Conservation (phyloP, 2,329 filamentous ascomycete genomes). For the Metarhizium sp. region DNA sequence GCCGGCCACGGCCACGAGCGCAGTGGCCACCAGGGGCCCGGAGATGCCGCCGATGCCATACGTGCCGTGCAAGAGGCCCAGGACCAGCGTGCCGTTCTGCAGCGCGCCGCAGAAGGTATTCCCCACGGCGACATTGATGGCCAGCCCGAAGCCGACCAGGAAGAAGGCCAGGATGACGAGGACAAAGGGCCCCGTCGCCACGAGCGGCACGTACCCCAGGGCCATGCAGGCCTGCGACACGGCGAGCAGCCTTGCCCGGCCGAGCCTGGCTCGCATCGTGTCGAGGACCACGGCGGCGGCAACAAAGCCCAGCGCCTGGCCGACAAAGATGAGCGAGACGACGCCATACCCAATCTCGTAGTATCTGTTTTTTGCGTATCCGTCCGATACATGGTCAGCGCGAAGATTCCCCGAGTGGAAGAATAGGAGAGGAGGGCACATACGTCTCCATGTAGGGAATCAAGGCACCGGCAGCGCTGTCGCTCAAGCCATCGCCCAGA, state of each 20-base stretch:
- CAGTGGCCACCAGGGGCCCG: conserved; percentile 66
- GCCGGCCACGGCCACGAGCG: conserved; percentile 51
- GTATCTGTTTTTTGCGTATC: conserved; percentile 27
- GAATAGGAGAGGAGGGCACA: conserved; percentile 8
- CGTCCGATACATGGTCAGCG: too few species aligned
- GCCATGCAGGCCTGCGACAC: conserved; percentile 47
- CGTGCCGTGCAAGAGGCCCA: conserved; percentile 57
- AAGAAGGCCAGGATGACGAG: conserved; percentile 61
- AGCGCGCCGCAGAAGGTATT: conserved; percentile 52
- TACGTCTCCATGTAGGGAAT: conserved; percentile 70
- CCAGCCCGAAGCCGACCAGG: conserved; percentile 51
- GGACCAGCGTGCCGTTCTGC: conserved; percentile 40
- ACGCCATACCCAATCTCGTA: conserved; percentile 70
- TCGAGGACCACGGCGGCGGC: conserved; percentile 62
- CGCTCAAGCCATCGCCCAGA: conserved; percentile 62
- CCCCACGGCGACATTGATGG: conserved; percentile 44
- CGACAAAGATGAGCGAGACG: conserved; percentile 74
- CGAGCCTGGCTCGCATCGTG: conserved; percentile 49
- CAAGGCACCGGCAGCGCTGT: conserved; percentile 66
- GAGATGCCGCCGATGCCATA: conserved; percentile 58
- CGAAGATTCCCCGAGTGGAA: too few species aligned
- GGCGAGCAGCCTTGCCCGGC: conserved; percentile 55
- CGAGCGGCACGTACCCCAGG: conserved; percentile 54
- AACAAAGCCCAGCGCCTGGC: conserved; percentile 70
- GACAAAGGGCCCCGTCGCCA: conserved; percentile 60